A percentile compares a stretch with the other conserved stretches of the same genome.
Conservation (phyloP, 257 asterid species). For the Fraxinus pennsylvanica region DNA sequence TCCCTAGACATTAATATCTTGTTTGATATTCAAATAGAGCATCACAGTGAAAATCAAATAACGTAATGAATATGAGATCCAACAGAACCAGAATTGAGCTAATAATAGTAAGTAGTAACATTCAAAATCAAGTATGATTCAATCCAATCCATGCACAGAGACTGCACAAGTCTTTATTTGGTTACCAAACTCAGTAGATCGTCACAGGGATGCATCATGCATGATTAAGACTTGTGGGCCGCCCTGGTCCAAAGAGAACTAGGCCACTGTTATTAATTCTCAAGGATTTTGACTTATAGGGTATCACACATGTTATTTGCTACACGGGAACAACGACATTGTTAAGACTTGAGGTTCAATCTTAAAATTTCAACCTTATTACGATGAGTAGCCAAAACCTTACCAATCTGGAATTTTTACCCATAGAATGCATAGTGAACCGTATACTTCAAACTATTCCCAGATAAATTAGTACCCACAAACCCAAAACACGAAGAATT, state of each 20-base stretch:
- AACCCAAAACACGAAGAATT: background rate
- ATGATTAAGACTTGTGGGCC: too few species aligned
- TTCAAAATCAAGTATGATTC: background rate
- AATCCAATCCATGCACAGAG: background rate
- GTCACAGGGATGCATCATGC: too few species aligned
- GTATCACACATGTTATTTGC: too few species aligned
- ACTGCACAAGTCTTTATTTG: background rate
- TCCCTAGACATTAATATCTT: background rate
- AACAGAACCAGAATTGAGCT: background rate
- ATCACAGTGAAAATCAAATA: background rate
- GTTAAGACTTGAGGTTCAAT: too few species aligned
- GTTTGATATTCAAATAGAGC: background rate
- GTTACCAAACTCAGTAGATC: background rate
- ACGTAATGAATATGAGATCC: background rate
- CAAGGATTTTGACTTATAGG: too few species aligned
- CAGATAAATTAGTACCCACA: background rate
- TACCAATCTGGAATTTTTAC: too few species aligned
- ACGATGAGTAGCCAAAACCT: too few species aligned
- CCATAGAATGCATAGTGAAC: too few species aligned
- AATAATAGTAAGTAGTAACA: background rate
- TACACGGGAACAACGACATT: too few species aligned
- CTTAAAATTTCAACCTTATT: background rate
- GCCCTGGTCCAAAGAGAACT: too few species aligned
- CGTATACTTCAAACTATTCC: too few species aligned
- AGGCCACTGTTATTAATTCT: too few species aligned